Evolutionary conservation across 2,329 filamentous ascomycete species (phyloP), one percentile per base, ranked within the genome.

Genomic region (Clarireedia hainanense): DNA sequence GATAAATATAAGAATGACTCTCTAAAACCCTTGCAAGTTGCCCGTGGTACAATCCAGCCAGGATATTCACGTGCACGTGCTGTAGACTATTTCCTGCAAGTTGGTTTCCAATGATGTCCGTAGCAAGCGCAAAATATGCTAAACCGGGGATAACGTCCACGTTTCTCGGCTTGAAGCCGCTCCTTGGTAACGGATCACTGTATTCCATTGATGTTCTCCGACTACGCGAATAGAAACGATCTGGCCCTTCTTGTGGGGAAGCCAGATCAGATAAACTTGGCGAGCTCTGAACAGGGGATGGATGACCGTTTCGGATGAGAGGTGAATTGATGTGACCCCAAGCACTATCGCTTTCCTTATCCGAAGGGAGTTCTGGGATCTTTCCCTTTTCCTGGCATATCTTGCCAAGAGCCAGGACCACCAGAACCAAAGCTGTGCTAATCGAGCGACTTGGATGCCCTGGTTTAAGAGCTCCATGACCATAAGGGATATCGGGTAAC

Each of bases 71-170:
- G 69, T 96, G 91, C 4, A 95, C 89, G 67, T 94, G 87, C 61
- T 87, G 85, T 57, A 97, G 76, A 45, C 88, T 88, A 59, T 86
- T 88, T 0, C 87, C 87, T n/a, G 88, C 91, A 37, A 84, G 78
- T 50, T 94, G 84, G 57, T 87, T 87, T 5, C 91, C 91, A 15
- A 97, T 74, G 39, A 97, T 96, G 59, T 94, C 87, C 1, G 86
- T 86, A 2, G 91, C 92, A 59, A 88, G 85, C 1, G 88, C 88
- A 69, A 91, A 96, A 68, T 96, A 96, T 30, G 91, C 87, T 57
- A 97, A 75, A 0, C 94, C 94, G 0, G 94, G 92, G 58, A 96
- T 88, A 6, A 88, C 80, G 65, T 97, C 91, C 50, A 94, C 78
- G 67, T 95, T 96, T 63, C 80, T 77, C 5, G 59, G 48, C 45